These are phyloP conservation scores for Chlamydomonas schloesseri DNA, from an alignment of 139 green algal genomes.

Conservation along the genomic window DNA sequence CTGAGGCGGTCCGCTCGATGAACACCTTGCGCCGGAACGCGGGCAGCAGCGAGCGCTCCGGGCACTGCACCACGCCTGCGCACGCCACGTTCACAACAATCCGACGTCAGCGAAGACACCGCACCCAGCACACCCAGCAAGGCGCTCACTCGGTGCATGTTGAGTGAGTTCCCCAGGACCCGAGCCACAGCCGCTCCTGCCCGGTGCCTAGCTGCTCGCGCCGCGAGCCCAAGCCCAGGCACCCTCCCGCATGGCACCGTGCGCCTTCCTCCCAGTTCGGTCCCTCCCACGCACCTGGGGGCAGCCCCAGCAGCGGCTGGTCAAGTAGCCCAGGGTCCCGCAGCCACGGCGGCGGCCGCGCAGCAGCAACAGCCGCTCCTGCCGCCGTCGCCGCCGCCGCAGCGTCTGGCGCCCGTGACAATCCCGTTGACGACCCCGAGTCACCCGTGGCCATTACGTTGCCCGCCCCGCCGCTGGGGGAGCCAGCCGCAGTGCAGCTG, in stretches of 20 bases:
- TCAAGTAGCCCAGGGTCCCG: background rate
- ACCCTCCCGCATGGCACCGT: no score
- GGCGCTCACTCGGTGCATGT: background rate
- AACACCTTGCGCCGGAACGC: background rate
- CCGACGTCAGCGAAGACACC: no score
- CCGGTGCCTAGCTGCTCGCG: background rate
- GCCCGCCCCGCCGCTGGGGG: no score
- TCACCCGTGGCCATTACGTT: background rate
- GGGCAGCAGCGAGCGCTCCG: background rate
- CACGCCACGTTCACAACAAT: no score
- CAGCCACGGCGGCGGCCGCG: no score
- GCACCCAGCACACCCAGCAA: background rate
- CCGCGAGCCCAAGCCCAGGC: no score
- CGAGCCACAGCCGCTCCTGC: background rate
- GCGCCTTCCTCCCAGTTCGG: background rate
- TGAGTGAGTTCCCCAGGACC: background rate
- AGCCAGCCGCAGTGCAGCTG: no score
- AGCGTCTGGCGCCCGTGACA: no score
- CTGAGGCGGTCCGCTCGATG: background rate
- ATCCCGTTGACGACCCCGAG: background rate
- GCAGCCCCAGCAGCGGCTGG: background rate
- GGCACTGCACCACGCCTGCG: slow-evolving; percentile 6
- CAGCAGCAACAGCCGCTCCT: background rate
- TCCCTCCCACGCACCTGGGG: background rate
- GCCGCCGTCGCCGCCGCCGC: background rate